phyloP scores from a whole-genome alignment of 176 grass and related monocot genomes.

The Zea luxurians region DNA sequence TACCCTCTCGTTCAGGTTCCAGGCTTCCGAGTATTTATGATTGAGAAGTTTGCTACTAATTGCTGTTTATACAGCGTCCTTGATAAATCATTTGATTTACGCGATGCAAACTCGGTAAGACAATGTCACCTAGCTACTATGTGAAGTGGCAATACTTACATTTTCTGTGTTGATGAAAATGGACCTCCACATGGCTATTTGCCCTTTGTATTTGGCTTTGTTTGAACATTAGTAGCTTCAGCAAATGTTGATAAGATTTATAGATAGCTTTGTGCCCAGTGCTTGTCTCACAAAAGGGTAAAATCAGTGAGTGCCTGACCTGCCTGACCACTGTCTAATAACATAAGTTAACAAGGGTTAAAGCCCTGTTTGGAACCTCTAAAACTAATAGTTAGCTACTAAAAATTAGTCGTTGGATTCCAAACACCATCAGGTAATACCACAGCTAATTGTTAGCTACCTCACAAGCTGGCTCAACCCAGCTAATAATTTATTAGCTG shows the following conservation, averaged over 20 bases:
- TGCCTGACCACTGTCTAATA: conserved; percentile 21
- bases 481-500: too few species aligned
- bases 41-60: conserved; percentile 74
- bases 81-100: conserved; percentile 91
- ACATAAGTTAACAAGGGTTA: conserved; percentile 1
- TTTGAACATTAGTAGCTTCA: not conserved
- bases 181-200: not conserved
- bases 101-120: conserved; percentile 87
- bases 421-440: too few species aligned
- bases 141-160: conserved; percentile 8
- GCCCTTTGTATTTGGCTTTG: not conserved
- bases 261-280: conserved; percentile 31
- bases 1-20: conserved; percentile 57
- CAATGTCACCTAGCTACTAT: conserved; percentile 14
- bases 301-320: conserved; percentile 6
- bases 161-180: conserved; percentile 30
- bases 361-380: too few species aligned
- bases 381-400: too few species aligned
- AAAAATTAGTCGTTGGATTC: too few species aligned
- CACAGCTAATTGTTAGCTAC: too few species aligned
- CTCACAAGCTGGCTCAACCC: too few species aligned
- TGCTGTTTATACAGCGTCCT: conserved; percentile 95
- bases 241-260: conserved; percentile 29
- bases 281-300: conserved; percentile 1
- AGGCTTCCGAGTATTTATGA: conserved; percentile 89